Evolutionary conservation across 352 stramenopile species (phyloP).

Genomic region (Plasmopara viticola): DNA sequence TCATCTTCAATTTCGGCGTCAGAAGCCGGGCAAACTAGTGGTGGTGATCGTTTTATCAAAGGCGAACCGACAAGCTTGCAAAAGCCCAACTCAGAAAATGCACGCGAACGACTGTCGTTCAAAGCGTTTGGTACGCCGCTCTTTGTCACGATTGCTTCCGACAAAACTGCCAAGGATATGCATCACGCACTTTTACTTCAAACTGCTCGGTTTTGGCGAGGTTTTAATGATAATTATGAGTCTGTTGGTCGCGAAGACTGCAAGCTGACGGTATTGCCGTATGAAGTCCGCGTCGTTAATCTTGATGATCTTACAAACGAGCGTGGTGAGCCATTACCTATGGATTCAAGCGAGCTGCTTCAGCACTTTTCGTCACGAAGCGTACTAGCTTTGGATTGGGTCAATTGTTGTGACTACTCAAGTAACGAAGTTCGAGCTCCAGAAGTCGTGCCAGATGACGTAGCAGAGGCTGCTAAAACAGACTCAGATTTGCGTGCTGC

Average conservation of each 20-base stretch:
- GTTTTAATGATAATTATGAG: slow-evolving; percentile 6
- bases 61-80: slow-evolving; percentile 16
- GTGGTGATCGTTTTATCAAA: slow-evolving; percentile 10
- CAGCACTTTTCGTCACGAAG: slow-evolving; percentile 68
- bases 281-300: slow-evolving; percentile 49
- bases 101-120: slow-evolving; percentile 15
- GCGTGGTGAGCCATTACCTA: slow-evolving; percentile 33
- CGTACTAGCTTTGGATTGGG: slow-evolving; percentile 77
- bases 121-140: slow-evolving; percentile 62
- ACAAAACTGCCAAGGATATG: slow-evolving; percentile 56
- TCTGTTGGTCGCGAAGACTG: neutral
- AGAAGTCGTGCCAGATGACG: slow-evolving; percentile 29
- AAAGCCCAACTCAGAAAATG: slow-evolving; percentile 10
- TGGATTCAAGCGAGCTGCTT: slow-evolving; percentile 47
- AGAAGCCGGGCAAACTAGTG: slow-evolving; percentile 17
- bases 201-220: slow-evolving; percentile 45
- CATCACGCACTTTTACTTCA: slow-evolving; percentile 62
- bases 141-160: slow-evolving; percentile 70
- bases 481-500: slow-evolving; percentile 22
- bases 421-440: slow-evolving; percentile 19
- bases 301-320: slow-evolving; percentile 45
- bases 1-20: slow-evolving; percentile 2
- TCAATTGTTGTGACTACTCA: slow-evolving; percentile 25
- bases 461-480: slow-evolving; percentile 24
- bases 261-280: slow-evolving; percentile 28